These are phyloP conservation scores for Leccinum sublutescens DNA, from an alignment of 768 basidiomycete genomes.

Conservation along the genomic window DNA sequence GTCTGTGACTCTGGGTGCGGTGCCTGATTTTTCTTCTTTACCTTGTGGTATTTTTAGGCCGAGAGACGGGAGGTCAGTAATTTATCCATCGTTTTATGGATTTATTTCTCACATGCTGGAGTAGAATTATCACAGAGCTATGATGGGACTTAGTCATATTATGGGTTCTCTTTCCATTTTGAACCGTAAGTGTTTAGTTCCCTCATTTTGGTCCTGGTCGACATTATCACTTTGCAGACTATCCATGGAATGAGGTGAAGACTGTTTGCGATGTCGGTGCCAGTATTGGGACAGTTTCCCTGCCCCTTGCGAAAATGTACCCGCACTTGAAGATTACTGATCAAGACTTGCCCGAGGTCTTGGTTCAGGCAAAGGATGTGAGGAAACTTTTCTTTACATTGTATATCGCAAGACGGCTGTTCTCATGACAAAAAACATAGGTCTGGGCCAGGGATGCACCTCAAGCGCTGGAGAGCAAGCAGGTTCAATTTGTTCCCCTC, in stretches of 20 bases:
- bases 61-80: slow-evolving; percentile 16
- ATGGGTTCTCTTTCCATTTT: slow-evolving; percentile 26
- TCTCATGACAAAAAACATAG: neutral
- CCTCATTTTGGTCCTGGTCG: neutral
- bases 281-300: slow-evolving; percentile 29
- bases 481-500: slow-evolving; percentile 16
- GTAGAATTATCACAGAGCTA: slow-evolving; percentile 25
- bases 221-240: slow-evolving; percentile 9
- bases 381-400: neutral
- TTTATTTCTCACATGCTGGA: neutral
- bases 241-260: slow-evolving; percentile 25
- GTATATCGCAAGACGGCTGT: neutral
- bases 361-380: slow-evolving; percentile 22
- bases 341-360: slow-evolving; percentile 31
- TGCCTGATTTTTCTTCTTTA: neutral
- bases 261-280: slow-evolving; percentile 32
- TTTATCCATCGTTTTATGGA: neutral
- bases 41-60: slow-evolving; percentile 2
- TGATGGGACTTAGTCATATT: slow-evolving; percentile 20
- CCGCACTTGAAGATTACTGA: slow-evolving; percentile 28
- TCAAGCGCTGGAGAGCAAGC: slow-evolving; percentile 16
- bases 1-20: neutral
- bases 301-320: slow-evolving; percentile 24
- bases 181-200: slow-evolving; percentile 15
- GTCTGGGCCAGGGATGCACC: slow-evolving; percentile 19